A percentile compares a stretch with the other conserved stretches of the same genome.
Evolutionary conservation across 257 asterid species (phyloP).

Genomic region (Leptodermis oblonga): DNA sequence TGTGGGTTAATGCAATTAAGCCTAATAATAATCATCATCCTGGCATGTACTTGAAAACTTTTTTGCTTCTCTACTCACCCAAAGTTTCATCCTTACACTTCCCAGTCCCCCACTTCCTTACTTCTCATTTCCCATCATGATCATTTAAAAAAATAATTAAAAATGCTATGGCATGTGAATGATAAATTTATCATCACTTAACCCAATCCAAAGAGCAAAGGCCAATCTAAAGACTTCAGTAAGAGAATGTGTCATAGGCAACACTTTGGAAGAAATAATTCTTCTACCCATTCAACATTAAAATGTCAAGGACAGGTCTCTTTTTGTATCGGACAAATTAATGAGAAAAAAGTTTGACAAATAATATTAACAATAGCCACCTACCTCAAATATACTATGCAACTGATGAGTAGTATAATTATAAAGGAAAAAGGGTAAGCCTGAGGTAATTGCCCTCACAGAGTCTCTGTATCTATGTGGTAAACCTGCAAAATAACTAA

Average conservation of each 20-base stretch:
- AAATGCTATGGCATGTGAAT: background rate
- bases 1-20: too few species aligned
- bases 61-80: background rate
- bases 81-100: background rate
- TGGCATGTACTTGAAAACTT: background rate
- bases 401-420: slow-evolving; percentile 91
- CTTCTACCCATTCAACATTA: background rate
- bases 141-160: too few species aligned
- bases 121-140: background rate
- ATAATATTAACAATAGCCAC: slow-evolving; percentile 4
- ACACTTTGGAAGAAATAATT: background rate
- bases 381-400: slow-evolving; percentile 94
- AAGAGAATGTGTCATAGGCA: background rate
- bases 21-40: too few species aligned
- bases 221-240: background rate
- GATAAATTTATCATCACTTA: background rate
- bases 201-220: background rate
- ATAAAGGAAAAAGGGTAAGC: slow-evolving; percentile 84
- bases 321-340: background rate
- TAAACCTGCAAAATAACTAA: slow-evolving; percentile 48
- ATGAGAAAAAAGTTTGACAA: background rate
- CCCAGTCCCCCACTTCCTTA: background rate
- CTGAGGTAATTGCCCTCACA: slow-evolving; percentile 95
- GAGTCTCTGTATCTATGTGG: slow-evolving; percentile 97
- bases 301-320: background rate